Evolutionary conservation across 1,139 yeast species (phyloP), one percentile per base, ranked within the genome.

Genomic region (Candida frijolesensis): DNA sequence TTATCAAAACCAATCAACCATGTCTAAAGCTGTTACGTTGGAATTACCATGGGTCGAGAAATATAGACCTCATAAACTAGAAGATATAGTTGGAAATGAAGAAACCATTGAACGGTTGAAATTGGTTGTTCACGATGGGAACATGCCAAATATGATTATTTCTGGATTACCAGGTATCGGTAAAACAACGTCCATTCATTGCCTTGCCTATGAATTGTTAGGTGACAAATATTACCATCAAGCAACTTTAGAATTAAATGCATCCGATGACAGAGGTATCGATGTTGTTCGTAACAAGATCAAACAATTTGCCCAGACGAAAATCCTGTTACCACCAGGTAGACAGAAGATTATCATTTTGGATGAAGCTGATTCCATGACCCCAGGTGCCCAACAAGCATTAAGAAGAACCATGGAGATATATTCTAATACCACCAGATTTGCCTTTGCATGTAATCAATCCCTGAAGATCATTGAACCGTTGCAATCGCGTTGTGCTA

Each of bases 341-440:
- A 66, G 78, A 60, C 42, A 94, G 63, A 94, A 94, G 76, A 89
- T 94, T 53, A 81, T 94, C 56, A 91, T 92, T 49, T 72, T 92
- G 55, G 98, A 92, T 68, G 98, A 92, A 68, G 98, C 97, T 0
- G 98, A 94, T 65, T 88, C 96, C n/a, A 89, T 94, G 92, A 94
- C 99, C 0, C 92, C 97, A 0, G 97, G 96, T 45, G 99, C 99
- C 0, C 99, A 94, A 68, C 97, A 92, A 64, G 99, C 99, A 0
- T 74, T 94, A 60, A 80, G 99, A 70, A 82, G 99, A 65, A 94
- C 98, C 1, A 94, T 94, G 99, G 99, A 94, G 65, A 82, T 94
- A 29, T 94, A 90, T 63, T 88, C 97, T 30, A 87, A 87, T 64
- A 87, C 97, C 4, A 94, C 99, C 4, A 80, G 99, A 61, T 94